Evolutionary conservation across 352 stramenopile genomes (phyloP).

Genomic region (Phytopythium montanum): DNA sequence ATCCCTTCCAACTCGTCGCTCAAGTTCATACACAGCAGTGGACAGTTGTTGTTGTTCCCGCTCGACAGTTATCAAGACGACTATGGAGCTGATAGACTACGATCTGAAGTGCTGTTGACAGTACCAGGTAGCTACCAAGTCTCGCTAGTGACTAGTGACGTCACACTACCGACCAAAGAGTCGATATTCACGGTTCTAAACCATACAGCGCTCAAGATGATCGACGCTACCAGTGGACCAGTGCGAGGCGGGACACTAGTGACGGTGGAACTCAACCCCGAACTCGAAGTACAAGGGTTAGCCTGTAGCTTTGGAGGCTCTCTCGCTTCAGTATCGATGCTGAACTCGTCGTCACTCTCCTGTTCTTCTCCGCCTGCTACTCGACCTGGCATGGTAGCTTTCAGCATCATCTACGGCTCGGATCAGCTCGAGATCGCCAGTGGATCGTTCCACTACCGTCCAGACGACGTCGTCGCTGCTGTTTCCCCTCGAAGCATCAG

Average conservation of each 20-base stretch:
- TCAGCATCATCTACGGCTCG: slow-evolving; percentile 19
- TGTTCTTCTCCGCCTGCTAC: slow-evolving; percentile 18
- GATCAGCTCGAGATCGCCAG: not conserved
- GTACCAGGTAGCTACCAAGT: not conserved
- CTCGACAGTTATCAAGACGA: not conserved
- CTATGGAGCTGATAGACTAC: not conserved
- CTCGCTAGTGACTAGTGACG: not conserved
- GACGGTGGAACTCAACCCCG: slow-evolving; percentile 11
- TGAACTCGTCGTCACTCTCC: slow-evolving; percentile 12
- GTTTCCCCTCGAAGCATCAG: slow-evolving; percentile 13
- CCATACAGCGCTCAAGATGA: not conserved
- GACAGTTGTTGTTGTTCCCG: not conserved
- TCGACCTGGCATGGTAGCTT: slow-evolving; percentile 10
- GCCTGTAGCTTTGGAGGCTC: slow-evolving; percentile 23
- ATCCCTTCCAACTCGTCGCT: not conserved
- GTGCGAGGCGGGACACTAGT: slow-evolving; percentile 28
- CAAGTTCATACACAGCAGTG: not conserved
- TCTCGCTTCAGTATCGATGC: slow-evolving; percentile 4
- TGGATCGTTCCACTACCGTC: slow-evolving; percentile 17
- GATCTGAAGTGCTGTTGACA: not conserved
- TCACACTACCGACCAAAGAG: not conserved
- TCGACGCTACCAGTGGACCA: slow-evolving; percentile 7
- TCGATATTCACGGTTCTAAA: not conserved
- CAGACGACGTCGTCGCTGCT: slow-evolving; percentile 24
- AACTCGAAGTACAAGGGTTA: slow-evolving; percentile 11